Conservation (phyloP, 2,329 filamentous ascomycete genomes). For the Penicillium concentricum region DNA sequence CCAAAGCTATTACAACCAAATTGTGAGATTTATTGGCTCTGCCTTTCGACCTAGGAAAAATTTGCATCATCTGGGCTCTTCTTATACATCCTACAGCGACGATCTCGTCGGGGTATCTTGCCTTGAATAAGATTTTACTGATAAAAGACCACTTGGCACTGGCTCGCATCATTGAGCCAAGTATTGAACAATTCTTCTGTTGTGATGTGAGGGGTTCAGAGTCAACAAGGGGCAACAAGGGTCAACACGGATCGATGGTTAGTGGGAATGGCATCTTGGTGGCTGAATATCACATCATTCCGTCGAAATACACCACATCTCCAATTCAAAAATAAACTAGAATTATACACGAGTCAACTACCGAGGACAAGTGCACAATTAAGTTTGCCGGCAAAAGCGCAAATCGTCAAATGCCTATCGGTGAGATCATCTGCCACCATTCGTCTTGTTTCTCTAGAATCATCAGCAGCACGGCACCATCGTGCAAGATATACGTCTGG, state of each 20-base stretch:
- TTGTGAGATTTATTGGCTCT: too few relatives aligned
- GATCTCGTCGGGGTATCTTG: background rate
- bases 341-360: background rate
- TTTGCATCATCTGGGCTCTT: background rate
- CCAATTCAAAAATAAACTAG: too few relatives aligned
- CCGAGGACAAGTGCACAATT: too few relatives aligned
- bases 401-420: background rate
- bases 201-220: background rate
- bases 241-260: background rate
- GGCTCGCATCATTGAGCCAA: constrained; percentile 10
- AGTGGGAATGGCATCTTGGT: constrained; percentile 7
- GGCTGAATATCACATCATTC: constrained; percentile 7
- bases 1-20: background rate
- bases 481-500: too few relatives aligned
- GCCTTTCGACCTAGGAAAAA: background rate
- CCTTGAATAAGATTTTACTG: background rate
- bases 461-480: background rate
- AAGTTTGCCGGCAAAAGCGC: background rate
- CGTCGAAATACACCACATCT: background rate
- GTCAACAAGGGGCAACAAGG: background rate
- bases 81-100: background rate
- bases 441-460: background rate
- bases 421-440: background rate
- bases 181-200: background rate
- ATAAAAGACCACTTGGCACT: background rate